These are phyloP conservation scores for Artemisia princeps DNA, from an alignment of 140 eudicot species.

Conservation along the genomic window DNA sequence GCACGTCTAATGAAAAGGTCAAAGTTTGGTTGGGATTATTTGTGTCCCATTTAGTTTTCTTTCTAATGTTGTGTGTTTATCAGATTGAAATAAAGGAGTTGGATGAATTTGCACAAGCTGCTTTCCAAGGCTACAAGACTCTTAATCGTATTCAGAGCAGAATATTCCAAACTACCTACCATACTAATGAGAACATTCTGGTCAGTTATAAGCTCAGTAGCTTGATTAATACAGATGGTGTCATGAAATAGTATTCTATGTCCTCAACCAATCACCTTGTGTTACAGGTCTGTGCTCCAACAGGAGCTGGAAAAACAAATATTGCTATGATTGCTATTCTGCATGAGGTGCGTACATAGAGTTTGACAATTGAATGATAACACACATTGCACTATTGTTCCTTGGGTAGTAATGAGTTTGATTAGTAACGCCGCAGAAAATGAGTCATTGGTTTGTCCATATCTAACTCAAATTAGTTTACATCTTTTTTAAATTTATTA, in stretches of 20 bases:
- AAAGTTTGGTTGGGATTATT: slow-evolving; percentile 10
- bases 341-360: slow-evolving; percentile 57
- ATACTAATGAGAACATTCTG: slow-evolving; percentile 78
- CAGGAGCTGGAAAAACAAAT: slow-evolving; percentile 98
- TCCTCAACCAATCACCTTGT: slow-evolving; percentile 21
- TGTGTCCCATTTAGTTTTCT: neutral
- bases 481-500: no score
- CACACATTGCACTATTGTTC: slow-evolving; percentile 7
- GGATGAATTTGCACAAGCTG: slow-evolving; percentile 98
- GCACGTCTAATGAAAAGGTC: slow-evolving; percentile 5
- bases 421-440: neutral
- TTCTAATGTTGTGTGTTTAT: slow-evolving; percentile 15
- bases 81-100: slow-evolving; percentile 91
- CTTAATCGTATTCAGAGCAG: slow-evolving; percentile 98
- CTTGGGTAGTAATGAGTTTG: neutral
- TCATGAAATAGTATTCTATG: slow-evolving; percentile 3
- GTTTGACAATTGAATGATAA: slow-evolving; percentile 5
- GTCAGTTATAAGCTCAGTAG: slow-evolving; percentile 34
- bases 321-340: slow-evolving; percentile 92
- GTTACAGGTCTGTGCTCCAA: slow-evolving; percentile 92
- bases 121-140: slow-evolving; percentile 86
- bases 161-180: slow-evolving; percentile 71
- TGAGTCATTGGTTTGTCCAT: slow-evolving; percentile 2
- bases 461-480: no score
- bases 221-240: neutral